Percentiles rank a stretch among this genome's conserved stretches.
Evolutionary conservation across 768 basidiomycete species (phyloP).

Genomic region (Amanita molliuscula): DNA sequence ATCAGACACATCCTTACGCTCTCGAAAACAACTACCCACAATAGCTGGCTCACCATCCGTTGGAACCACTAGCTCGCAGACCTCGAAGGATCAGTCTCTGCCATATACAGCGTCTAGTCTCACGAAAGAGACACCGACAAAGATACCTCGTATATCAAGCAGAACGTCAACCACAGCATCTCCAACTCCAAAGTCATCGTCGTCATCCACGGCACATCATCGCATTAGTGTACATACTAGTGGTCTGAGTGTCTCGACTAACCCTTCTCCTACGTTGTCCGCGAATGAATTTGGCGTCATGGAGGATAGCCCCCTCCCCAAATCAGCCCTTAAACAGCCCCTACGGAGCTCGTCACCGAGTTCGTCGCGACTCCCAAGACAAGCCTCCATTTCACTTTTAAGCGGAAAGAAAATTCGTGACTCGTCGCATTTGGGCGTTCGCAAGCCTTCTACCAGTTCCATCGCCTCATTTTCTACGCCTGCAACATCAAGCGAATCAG

Average conservation of each 20-base stretch:
- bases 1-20: conserved; percentile 72
- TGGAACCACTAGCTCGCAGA: conserved; percentile 42
- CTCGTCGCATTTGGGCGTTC: conserved; percentile 64
- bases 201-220: conserved; percentile 39
- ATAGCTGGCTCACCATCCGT: conserved; percentile 93
- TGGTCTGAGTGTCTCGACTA: conserved; percentile 41
- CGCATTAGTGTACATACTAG: conserved; percentile 40
- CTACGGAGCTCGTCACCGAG: conserved; percentile 54
- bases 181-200: conserved; percentile 53
- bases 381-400: conserved; percentile 38
- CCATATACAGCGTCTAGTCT: conserved; percentile 41
- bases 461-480: conserved; percentile 57
- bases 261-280: conserved; percentile 50
- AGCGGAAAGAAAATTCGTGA: conserved; percentile 67
- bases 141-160: conserved; percentile 89
- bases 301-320: conserved; percentile 45
- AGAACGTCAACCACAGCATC: conserved; percentile 67
- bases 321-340: conserved; percentile 37
- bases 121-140: conserved; percentile 81
- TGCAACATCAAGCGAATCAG: conserved; percentile 29
- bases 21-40: conserved; percentile 71
- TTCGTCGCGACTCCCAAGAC: conserved; percentile 58
- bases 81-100: conserved; percentile 39
- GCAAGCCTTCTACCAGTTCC: conserved; percentile 78
- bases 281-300: conserved; percentile 78